Conservation (phyloP, 2,329 filamentous ascomycete genomes). For the Trichoderma koningiopsis region DNA sequence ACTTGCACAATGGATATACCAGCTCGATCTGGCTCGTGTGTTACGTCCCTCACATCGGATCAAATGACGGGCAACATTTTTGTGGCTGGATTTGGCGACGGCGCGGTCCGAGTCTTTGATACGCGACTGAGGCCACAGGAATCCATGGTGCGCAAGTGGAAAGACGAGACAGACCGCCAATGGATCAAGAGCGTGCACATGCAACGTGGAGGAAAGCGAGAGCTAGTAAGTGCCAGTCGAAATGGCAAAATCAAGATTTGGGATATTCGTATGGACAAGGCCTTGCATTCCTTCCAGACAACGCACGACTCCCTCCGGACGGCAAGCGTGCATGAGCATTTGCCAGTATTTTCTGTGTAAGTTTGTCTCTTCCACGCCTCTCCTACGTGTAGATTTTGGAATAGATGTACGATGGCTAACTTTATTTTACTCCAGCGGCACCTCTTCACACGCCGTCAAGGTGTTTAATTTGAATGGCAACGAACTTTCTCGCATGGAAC, state of each 20-base stretch:
- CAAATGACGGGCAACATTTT: conserved; percentile 98
- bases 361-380: conserved; percentile 40
- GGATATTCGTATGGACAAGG: conserved; percentile 87
- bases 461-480: conserved; percentile 86
- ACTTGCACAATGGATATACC: conserved; percentile 93
- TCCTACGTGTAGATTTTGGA: conserved; percentile 4
- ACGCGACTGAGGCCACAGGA: conserved; percentile 80
- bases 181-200: conserved; percentile 98
- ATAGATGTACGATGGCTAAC: conserved; percentile 10
- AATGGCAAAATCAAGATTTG: conserved; percentile 94
- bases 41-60: conserved; percentile 93
- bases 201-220: conserved; percentile 90
- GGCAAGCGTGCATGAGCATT: conserved; percentile 90
- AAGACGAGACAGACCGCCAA: conserved; percentile 79
- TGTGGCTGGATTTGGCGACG: conserved; percentile 94
- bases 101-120: conserved; percentile 91
- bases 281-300: conserved; percentile 71
- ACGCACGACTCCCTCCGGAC: conserved; percentile 80
- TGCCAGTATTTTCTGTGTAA: conserved; percentile 93
- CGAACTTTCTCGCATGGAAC: conserved; percentile 81
- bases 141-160: conserved; percentile 95
- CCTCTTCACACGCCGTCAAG: conserved; percentile 83
- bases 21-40: conserved; percentile 90
- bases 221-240: conserved; percentile 85
- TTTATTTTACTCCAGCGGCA: conserved; percentile 64